Evolutionary conservation across 371 early-diverging fungal species (phyloP).

Genomic region (Mortierella sp.): DNA sequence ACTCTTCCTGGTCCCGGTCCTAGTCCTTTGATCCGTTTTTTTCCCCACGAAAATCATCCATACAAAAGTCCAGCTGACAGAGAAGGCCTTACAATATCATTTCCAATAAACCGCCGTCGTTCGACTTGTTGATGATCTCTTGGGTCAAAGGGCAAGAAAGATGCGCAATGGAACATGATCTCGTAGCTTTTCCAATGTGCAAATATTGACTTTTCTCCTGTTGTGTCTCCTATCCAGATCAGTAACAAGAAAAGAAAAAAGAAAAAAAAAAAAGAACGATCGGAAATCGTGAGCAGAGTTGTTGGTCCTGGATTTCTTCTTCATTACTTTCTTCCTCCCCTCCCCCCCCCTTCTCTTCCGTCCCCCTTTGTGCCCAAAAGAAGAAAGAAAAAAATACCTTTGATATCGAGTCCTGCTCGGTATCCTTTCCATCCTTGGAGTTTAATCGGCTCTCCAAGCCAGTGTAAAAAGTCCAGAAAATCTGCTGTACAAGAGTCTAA

Average conservation of each 20-base stretch:
- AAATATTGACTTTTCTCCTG: slow-evolving; percentile 41
- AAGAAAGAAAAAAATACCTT: slow-evolving; percentile 20
- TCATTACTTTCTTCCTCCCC: neutral
- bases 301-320: too few relatives aligned
- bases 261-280: neutral
- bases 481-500: slow-evolving; percentile 39
- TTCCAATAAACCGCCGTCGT: slow-evolving; percentile 49
- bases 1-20: neutral
- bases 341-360: neutral
- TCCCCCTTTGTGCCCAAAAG: neutral
- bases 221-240: slow-evolving; percentile 30
- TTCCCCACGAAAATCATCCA: too few relatives aligned
- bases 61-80: neutral
- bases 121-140: slow-evolving; percentile 49
- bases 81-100: slow-evolving; percentile 38
- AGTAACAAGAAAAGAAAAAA: neutral
- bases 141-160: slow-evolving; percentile 40
- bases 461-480: slow-evolving; percentile 43
- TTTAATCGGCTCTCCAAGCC: slow-evolving; percentile 46
- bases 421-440: slow-evolving; percentile 50
- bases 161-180: slow-evolving; percentile 51
- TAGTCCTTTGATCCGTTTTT: neutral
- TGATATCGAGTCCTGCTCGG: slow-evolving; percentile 47
- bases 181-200: slow-evolving; percentile 39
- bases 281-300: too few relatives aligned